phyloP scores from a whole-genome alignment of 176 grass and related monocot genomes.

The Zoysia pacifica region DNA sequence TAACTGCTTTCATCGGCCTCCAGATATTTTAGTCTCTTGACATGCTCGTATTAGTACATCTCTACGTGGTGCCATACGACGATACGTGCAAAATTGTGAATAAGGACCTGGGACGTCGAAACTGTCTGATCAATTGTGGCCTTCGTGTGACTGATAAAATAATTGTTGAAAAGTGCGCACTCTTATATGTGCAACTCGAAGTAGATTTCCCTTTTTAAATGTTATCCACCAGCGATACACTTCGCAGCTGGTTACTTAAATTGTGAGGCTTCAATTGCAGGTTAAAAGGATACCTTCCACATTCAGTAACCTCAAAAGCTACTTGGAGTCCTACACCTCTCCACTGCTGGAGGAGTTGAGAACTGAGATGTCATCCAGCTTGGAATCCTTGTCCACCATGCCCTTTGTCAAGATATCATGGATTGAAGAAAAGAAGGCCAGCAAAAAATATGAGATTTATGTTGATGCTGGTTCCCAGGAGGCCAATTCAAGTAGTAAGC shows the following conservation, averaged over 20 bases:
- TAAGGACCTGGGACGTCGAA: neutral
- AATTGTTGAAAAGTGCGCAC: neutral
- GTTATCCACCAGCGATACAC: neutral
- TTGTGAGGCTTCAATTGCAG: conserved; percentile 32
- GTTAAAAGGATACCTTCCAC: conserved; percentile 51
- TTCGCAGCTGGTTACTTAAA: conserved; percentile 9
- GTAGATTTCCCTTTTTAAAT: neutral
- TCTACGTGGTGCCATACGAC: neutral
- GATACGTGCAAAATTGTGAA: neutral
- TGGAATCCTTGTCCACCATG: conserved; percentile 45
- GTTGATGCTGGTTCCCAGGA: conserved; percentile 2
- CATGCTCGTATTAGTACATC: neutral
- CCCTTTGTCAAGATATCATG: conserved; percentile 42
- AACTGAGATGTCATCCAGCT: conserved; percentile 48
- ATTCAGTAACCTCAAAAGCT: conserved; percentile 42
- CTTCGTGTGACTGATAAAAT: neutral
- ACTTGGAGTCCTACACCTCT: conserved; percentile 43
- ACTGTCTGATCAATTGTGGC: neutral
- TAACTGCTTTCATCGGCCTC: neutral
- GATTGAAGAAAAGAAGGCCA: conserved; percentile 17
- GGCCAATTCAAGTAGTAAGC: conserved; percentile 26
- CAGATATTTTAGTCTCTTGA: neutral
- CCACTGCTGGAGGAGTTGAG: conserved; percentile 69
- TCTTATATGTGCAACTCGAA: neutral
- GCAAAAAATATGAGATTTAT: neutral